Percentiles rank a stretch among this genome's conserved stretches.
phyloP scores from a whole-genome alignment of 2,329 filamentous ascomycete genomes.

The Onygenales sp. region DNA sequence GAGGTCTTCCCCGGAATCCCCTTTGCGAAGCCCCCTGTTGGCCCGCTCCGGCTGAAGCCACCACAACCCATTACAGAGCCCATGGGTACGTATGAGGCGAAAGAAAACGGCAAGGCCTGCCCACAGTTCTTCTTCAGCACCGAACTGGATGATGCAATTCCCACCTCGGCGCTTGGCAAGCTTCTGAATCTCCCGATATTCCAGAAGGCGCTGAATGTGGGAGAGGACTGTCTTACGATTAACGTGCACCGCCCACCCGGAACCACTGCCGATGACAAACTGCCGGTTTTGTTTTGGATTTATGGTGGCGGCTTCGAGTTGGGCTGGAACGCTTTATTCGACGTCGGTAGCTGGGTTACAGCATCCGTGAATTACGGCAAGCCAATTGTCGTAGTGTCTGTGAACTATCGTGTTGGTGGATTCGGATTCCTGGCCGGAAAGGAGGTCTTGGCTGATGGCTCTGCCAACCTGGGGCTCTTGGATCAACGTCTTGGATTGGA shows the following conservation, averaged over 20 bases:
- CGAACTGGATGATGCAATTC: constrained; percentile 26
- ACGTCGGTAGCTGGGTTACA: constrained; percentile 24
- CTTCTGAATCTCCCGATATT: constrained; percentile 50
- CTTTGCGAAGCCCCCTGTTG: constrained; percentile 61
- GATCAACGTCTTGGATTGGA: constrained; percentile 65
- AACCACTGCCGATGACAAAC: constrained; percentile 41
- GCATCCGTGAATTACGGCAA: constrained; percentile 41
- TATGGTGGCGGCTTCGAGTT: constrained; percentile 49
- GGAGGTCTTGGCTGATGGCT: constrained; percentile 58
- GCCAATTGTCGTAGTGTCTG: constrained; percentile 63
- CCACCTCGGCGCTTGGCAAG: constrained; percentile 39
- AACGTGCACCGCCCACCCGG: constrained; percentile 51
- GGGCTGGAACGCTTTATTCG: constrained; percentile 38
- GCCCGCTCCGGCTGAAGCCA: constrained; percentile 57
- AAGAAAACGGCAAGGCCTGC: constrained; percentile 51
- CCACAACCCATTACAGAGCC: constrained; percentile 51
- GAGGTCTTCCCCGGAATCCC: constrained; percentile 69
- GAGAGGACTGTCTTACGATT: constrained; percentile 57
- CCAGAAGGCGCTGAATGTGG: constrained; percentile 43
- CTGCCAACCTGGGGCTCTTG: constrained; percentile 60
- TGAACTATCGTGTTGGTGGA: constrained; percentile 68
- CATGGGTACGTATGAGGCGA: constrained; percentile 54
- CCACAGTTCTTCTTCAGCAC: constrained; percentile 61
- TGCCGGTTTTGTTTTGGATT: constrained; percentile 64
- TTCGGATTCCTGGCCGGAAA: constrained; percentile 66